Percentiles rank a stretch among this genome's conserved stretches.
phyloP scores from a whole-genome alignment of 2,329 filamentous ascomycete species.

The Penicillium sp. region DNA sequence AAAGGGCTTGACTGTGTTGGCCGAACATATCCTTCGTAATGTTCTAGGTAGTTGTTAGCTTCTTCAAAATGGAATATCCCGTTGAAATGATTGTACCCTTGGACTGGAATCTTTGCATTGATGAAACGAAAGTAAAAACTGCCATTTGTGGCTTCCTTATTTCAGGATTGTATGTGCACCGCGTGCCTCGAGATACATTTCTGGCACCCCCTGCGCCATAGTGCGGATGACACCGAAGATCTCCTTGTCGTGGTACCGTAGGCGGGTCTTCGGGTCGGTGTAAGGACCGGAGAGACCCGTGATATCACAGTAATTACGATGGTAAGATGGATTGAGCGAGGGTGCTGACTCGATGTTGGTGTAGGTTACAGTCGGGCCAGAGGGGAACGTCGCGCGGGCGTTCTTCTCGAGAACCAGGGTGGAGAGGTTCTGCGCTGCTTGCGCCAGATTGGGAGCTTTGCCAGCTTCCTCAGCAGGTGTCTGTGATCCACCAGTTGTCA shows the following conservation, averaged over 20 bases:
- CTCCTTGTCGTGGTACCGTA: constrained; percentile 90
- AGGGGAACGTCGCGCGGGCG: constrained; percentile 41
- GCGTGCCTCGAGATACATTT: constrained; percentile 82
- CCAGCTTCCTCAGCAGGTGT: constrained; percentile 45
- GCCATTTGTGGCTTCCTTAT: constrained; percentile 37
- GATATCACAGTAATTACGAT: constrained; percentile 90
- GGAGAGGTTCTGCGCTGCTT: constrained; percentile 78
- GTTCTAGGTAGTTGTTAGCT: background rate
- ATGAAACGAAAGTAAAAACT: background rate
- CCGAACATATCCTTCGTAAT: constrained; percentile 56
- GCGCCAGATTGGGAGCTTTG: constrained; percentile 65
- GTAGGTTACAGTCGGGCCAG: constrained; percentile 74
- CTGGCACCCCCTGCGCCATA: constrained; percentile 73
- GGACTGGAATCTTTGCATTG: background rate
- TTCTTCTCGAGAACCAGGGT: constrained; percentile 86
- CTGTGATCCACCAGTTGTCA: constrained; percentile 38
- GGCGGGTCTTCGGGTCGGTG: constrained; percentile 85
- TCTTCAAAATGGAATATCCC: background rate
- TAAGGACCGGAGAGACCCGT: constrained; percentile 90
- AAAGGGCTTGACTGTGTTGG: constrained; percentile 93
- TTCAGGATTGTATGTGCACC: constrained; percentile 92
- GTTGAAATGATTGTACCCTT: background rate
- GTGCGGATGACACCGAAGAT: constrained; percentile 78
- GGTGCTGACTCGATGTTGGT: constrained; percentile 96
- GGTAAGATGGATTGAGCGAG: constrained; percentile 68